Evolutionary conservation across 768 basidiomycete species (phyloP), one percentile per base, ranked within the genome.

Genomic region (Coprinellus aureogranulatus): DNA sequence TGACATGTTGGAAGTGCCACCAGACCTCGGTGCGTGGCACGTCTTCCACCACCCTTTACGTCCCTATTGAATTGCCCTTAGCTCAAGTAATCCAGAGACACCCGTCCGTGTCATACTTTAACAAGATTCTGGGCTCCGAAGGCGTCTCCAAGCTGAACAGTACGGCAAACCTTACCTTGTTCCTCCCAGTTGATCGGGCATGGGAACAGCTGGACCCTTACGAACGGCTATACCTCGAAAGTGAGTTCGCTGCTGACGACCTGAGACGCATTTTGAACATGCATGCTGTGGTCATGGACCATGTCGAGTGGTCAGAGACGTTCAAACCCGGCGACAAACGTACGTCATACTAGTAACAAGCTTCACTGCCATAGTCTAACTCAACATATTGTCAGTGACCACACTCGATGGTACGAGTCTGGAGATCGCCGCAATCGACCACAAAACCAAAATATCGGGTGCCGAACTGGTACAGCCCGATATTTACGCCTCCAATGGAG

Each of bases 401-500:
- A 88, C 87, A 22, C 72, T 87, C 59, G 82, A 86, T 53, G 91
- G 90, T 18, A 81, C 81, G 11, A 74, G 78, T 1, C 78, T 97
- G 10, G 81, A 86, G 53, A 75, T 94, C 41, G 70, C 75, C 1
- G 76, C 79, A n/a, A 72, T 81, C 25, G 67, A 79, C 1, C 78
- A 85, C 39, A 81, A 81, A 59, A 83, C 81, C 53, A 79, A 66
- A 28, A 70, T 89, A 22, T 85, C 85, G 31, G 74, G 74, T 46
- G 84, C 89, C 6, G 75, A 77, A 23, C 78, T 96, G 42, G 65
- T 86, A 3, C 77, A 87, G n/a, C 83, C 85, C 5, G 93, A 99
- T 65, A 84, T 97, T 34, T 94, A 94, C 65, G 95, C 92, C 4
- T 88, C 90, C 28, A 99, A 99, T 65, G 97, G 96, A 48, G 97